A percentile compares a stretch with the other conserved stretches of the same genome.
phyloP scores from a whole-genome alignment of 352 stramenopile species.

The Phytophthora meadii region DNA sequence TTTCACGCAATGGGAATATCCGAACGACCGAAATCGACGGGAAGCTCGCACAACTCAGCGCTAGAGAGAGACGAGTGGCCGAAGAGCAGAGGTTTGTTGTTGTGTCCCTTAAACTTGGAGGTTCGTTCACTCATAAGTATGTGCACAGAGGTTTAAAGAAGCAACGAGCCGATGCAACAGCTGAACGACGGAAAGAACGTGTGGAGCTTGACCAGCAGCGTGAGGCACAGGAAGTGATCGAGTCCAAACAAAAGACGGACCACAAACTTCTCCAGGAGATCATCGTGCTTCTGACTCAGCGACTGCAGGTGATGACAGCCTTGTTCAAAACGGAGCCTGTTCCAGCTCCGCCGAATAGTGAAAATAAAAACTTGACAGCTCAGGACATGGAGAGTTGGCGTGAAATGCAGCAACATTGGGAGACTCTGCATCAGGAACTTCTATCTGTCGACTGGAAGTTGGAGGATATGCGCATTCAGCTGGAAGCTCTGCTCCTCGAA shows the following conservation, averaged over 20 bases:
- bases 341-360: constrained; percentile 5
- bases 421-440: constrained; percentile 48
- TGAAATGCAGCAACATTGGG: constrained; percentile 54
- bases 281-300: constrained; percentile 51
- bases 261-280: constrained; percentile 54
- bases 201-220: constrained; percentile 3
- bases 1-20: constrained; percentile 32
- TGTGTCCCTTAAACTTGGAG: not conserved
- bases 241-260: constrained; percentile 42
- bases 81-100: constrained; percentile 63
- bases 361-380: constrained; percentile 2
- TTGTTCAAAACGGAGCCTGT: constrained; percentile 47
- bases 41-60: constrained; percentile 39
- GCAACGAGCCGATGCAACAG: constrained; percentile 40
- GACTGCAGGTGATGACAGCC: constrained; percentile 53
- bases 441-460: constrained; percentile 74
- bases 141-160: constrained; percentile 49
- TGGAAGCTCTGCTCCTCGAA: constrained; percentile 60
- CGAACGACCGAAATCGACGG: constrained; percentile 48
- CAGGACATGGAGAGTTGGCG: constrained; percentile 47
- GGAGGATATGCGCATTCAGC: constrained; percentile 55
- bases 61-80: constrained; percentile 38
- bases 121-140: constrained; percentile 4
- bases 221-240: constrained; percentile 14
- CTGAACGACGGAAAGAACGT: constrained; percentile 35